Evolutionary conservation across 805 yeast genomes (phyloP).

Genomic region (Candida hispaniensis): DNA sequence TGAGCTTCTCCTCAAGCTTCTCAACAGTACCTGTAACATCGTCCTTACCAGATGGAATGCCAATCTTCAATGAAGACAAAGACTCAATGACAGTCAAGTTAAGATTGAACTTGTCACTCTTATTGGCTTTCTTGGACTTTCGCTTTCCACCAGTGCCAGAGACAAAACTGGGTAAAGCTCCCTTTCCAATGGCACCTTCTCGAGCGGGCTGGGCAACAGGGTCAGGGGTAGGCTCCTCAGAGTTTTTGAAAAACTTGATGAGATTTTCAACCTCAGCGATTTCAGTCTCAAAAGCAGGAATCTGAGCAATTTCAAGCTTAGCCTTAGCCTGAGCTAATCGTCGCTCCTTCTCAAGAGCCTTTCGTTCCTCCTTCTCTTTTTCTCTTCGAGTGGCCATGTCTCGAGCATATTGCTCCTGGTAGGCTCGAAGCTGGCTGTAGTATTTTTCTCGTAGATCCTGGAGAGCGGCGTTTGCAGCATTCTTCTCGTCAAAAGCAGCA

Average conservation of each 20-base stretch:
- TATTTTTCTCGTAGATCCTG: constrained; percentile 61
- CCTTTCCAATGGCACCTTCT: constrained; percentile 51
- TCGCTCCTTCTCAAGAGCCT: constrained; percentile 39
- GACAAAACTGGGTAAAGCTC: constrained; percentile 48
- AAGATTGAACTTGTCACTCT: constrained; percentile 46
- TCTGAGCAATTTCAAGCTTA: constrained; percentile 55
- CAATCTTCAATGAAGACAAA: constrained; percentile 62
- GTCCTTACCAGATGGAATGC: constrained; percentile 66
- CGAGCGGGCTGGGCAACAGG: constrained; percentile 27
- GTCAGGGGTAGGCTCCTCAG: constrained; percentile 27
- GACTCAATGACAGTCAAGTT: constrained; percentile 72
- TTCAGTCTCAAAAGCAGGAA: constrained; percentile 78
- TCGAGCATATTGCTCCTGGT: constrained; percentile 54
- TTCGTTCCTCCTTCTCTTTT: constrained; percentile 54
- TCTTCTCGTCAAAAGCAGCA: constrained; percentile 51
- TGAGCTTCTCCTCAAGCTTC: constrained; percentile 61
- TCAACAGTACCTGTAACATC: constrained; percentile 57
- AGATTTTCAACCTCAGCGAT: constrained; percentile 64
- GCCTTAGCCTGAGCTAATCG: constrained; percentile 56
- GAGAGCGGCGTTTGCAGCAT: constrained; percentile 53
- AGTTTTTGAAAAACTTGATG: constrained; percentile 65
- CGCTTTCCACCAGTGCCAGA: constrained; percentile 36
- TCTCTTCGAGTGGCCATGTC: constrained; percentile 60
- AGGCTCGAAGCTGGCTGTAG: constrained; percentile 63
- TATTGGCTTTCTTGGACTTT: constrained; percentile 31